These are phyloP conservation scores for Apiospora sp. DNA, from an alignment of 2,329 filamentous ascomycete genomes.

Conservation along the genomic window DNA sequence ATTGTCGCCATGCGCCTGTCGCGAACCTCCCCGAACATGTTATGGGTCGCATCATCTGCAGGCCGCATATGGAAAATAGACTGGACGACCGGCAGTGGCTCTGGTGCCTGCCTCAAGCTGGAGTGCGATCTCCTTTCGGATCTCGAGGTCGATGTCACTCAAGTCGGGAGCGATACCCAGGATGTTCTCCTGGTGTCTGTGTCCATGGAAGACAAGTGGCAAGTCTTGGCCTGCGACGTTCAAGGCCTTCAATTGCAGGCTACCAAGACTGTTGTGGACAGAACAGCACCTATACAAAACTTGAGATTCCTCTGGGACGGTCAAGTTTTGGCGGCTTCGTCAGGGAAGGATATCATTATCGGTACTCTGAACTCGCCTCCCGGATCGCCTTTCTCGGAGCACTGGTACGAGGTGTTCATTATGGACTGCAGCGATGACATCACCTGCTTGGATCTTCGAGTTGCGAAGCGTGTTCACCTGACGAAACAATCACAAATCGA, in stretches of 20 bases:
- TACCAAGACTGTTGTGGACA: constrained; percentile 47
- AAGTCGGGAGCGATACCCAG: constrained; percentile 42
- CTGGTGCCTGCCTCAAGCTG: constrained; percentile 51
- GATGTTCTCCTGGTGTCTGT: constrained; percentile 60
- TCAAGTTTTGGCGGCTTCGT: constrained; percentile 63
- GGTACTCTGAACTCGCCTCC: constrained; percentile 56
- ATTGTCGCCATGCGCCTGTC: constrained; percentile 57
- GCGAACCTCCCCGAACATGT: constrained; percentile 50
- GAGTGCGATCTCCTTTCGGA: constrained; percentile 54
- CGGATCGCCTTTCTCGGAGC: constrained; percentile 47
- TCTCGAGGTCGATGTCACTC: constrained; percentile 52
- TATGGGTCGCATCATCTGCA: constrained; percentile 69
- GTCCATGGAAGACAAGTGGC: constrained; percentile 47
- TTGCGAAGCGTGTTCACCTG: constrained; percentile 43
- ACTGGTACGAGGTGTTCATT: constrained; percentile 64
- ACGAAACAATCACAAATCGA: constrained; percentile 41
- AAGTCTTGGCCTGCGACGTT: constrained; percentile 57
- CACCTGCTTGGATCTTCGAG: constrained; percentile 70
- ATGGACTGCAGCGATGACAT: constrained; percentile 70
- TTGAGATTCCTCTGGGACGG: constrained; percentile 63
- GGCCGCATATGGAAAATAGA: constrained; percentile 65
- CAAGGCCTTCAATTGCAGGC: constrained; percentile 38
- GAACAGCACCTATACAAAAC: constrained; percentile 51
- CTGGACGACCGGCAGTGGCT: constrained; percentile 60
- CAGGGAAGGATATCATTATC: constrained; percentile 64